phyloP scores from a whole-genome alignment of 1,139 yeast genomes.

The Suhomyces guaymorum region DNA sequence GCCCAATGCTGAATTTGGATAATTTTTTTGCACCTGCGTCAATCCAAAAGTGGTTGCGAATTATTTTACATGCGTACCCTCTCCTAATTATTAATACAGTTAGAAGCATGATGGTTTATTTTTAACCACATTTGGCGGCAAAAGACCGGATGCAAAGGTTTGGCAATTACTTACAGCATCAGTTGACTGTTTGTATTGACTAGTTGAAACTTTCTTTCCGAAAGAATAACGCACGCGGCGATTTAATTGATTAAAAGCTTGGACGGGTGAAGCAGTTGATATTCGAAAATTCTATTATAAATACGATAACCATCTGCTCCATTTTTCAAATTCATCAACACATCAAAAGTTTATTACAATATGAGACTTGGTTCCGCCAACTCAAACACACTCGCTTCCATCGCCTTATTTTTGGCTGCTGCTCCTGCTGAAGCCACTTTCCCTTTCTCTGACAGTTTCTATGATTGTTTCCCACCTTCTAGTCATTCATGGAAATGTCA shows the following conservation, averaged over 20 bases:
- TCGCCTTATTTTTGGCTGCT: conserved; percentile 12
- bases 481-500: conserved; percentile 8
- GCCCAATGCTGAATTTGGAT: neutral
- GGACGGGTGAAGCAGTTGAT: neutral
- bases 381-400: conserved; percentile 11
- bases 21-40: conserved; percentile 6
- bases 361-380: too few relatives aligned
- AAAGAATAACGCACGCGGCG: conserved; percentile 1
- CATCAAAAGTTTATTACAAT: too few relatives aligned
- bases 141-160: neutral
- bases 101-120: conserved; percentile 2
- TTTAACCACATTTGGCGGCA: conserved; percentile 4
- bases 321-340: too few relatives aligned
- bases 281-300: conserved; percentile 3
- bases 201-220: conserved; percentile 1
- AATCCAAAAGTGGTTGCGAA: conserved; percentile 5
- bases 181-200: conserved; percentile 1
- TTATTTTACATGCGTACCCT: conserved; percentile 2
- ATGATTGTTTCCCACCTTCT: conserved; percentile 8
- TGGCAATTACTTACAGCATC: neutral
- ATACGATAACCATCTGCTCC: conserved; percentile 2
- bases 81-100: conserved; percentile 5
- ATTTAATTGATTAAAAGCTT: neutral
- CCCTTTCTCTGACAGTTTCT: conserved; percentile 10
- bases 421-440: conserved; percentile 14